Evolutionary conservation across 305 asterid genomes (phyloP).

Genomic region (Fraxinus xanthoxyloides): DNA sequence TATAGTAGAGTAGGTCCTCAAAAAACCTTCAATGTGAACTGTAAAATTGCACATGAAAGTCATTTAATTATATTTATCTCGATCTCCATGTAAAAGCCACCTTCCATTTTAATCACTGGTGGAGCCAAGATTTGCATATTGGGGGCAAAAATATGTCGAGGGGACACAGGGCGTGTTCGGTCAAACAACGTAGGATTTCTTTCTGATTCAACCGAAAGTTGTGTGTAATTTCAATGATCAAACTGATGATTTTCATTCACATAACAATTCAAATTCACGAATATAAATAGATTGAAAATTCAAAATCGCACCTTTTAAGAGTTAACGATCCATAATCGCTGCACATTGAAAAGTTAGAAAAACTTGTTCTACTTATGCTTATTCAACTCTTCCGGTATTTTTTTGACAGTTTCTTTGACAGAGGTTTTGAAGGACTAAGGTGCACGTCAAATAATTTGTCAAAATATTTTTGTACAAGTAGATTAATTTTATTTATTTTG

Average conservation of each 20-base stretch:
- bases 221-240: background rate
- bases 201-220: background rate
- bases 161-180: background rate
- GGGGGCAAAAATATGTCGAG: background rate
- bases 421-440: no score
- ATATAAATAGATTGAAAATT: background rate
- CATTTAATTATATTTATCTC: no score
- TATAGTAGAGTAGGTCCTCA: background rate
- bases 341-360: no score
- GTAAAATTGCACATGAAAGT: background rate
- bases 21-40: background rate
- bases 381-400: background rate
- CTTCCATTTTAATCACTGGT: background rate
- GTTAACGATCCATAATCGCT: background rate
- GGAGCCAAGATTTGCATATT: background rate
- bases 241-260: background rate
- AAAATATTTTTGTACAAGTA: no score
- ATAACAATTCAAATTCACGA: background rate
- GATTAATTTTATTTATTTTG: no score
- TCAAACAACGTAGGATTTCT: background rate
- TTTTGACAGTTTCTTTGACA: background rate
- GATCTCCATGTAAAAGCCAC: background rate
- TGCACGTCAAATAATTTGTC: no score
- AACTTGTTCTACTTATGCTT: background rate
- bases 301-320: background rate